Conservation (phyloP, 306 rosid genomes). For the Amphicarpaea edgeworthii region DNA sequence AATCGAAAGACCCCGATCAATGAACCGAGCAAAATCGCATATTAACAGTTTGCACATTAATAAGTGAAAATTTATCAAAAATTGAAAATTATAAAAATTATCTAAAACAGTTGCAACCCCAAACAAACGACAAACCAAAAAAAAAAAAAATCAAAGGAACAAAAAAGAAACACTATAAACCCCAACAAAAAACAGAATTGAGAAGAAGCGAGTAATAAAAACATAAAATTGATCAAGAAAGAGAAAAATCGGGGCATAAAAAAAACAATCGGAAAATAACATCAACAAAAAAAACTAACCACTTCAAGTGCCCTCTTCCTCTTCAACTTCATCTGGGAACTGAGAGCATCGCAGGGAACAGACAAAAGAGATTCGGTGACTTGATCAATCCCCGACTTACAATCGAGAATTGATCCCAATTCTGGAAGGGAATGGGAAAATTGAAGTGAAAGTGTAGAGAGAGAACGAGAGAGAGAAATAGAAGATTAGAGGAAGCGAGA, state of each 20-base stretch:
- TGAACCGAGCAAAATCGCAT: constrained; percentile 5
- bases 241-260: neutral
- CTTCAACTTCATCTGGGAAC: constrained; percentile 85
- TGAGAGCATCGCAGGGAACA: constrained; percentile 75
- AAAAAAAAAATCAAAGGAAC: neutral
- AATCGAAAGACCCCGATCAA: constrained; percentile 29
- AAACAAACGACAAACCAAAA: neutral
- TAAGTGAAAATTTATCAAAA: neutral
- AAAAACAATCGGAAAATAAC: constrained; percentile 11
- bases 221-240: constrained; percentile 26
- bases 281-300: constrained; percentile 62
- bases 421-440: constrained; percentile 42
- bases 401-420: constrained; percentile 55
- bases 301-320: constrained; percentile 96
- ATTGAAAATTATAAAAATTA: neutral
- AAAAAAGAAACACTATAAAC: constrained; percentile 39
- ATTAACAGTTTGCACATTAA: constrained; percentile 20
- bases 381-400: constrained; percentile 64
- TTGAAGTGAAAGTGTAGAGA: constrained; percentile 45
- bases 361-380: constrained; percentile 25
- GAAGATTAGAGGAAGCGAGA: constrained; percentile 54
- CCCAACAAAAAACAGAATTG: constrained; percentile 37
- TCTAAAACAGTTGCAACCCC: constrained; percentile 36
- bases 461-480: constrained; percentile 37
- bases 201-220: neutral